These are phyloP conservation scores for Colletotrichum siamense DNA, from an alignment of 2,329 filamentous ascomycete genomes.

Conservation along the genomic window DNA sequence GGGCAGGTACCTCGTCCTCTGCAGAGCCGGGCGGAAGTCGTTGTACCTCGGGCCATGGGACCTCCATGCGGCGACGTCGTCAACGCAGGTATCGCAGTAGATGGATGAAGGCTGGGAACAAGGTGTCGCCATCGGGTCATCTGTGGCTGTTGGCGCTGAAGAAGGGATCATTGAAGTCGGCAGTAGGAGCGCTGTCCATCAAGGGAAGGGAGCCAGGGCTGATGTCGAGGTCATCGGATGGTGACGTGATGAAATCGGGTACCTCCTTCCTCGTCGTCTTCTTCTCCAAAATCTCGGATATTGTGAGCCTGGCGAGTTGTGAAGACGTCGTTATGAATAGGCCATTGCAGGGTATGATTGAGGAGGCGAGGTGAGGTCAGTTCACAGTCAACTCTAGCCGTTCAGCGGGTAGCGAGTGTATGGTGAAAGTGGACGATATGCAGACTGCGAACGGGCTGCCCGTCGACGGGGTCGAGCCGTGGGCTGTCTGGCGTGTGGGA, in stretches of 20 bases:
- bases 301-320: neutral
- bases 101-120: neutral
- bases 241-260: neutral
- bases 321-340: neutral
- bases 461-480: neutral
- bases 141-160: neutral
- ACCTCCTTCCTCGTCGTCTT: neutral
- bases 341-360: neutral
- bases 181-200: neutral
- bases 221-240: neutral
- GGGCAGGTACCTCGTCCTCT: slow-evolving; percentile 3
- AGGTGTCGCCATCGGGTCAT: neutral
- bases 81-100: neutral
- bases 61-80: neutral
- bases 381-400: neutral
- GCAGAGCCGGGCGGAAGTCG: neutral
- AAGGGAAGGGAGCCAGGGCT: neutral
- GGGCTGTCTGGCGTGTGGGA: neutral
- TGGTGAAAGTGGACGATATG: neutral
- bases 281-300: neutral
- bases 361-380: slow-evolving; percentile 15
- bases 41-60: neutral
- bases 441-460: neutral
- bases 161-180: neutral
- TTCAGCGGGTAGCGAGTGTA: neutral